phyloP scores from a whole-genome alignment of 169 alveolate species.

The Plasmodium coatneyi region DNA sequence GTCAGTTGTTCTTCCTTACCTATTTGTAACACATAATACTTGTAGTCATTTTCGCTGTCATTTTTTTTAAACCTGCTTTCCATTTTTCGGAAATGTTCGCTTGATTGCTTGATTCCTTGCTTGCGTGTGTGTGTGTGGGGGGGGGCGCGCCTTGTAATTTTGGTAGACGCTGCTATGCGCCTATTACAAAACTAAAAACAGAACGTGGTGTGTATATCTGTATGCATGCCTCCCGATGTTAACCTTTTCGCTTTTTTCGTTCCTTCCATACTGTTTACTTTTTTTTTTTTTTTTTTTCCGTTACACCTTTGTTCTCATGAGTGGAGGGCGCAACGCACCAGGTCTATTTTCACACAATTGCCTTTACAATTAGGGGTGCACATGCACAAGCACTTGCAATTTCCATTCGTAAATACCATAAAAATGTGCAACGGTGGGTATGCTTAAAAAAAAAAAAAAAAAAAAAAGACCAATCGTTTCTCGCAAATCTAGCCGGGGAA shows the following conservation, averaged over 20 bases:
- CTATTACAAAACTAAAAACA: background rate
- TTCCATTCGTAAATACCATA: background rate
- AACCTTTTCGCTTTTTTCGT: background rate
- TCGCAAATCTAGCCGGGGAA: background rate
- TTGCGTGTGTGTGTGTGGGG: background rate
- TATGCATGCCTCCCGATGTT: background rate
- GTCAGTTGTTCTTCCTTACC: constrained; percentile 14
- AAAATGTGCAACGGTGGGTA: background rate
- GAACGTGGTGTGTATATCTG: background rate
- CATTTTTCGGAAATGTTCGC: constrained; percentile 9
- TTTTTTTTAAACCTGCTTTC: constrained; percentile 19
- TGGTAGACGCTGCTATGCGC: background rate
- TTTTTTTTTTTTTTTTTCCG: background rate
- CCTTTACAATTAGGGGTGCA: background rate
- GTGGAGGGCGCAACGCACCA: background rate
- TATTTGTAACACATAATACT: constrained; percentile 52
- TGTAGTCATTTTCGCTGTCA: constrained; percentile 69
- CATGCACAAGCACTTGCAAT: background rate
- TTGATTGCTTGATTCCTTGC: no score
- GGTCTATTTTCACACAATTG: background rate
- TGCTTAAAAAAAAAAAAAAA: background rate
- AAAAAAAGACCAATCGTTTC: background rate
- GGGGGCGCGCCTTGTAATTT: background rate
- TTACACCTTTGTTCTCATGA: background rate
- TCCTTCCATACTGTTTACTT: background rate